Evolutionary conservation across 441 rosid genomes (phyloP).

Genomic region (Biscutella auriculata): DNA sequence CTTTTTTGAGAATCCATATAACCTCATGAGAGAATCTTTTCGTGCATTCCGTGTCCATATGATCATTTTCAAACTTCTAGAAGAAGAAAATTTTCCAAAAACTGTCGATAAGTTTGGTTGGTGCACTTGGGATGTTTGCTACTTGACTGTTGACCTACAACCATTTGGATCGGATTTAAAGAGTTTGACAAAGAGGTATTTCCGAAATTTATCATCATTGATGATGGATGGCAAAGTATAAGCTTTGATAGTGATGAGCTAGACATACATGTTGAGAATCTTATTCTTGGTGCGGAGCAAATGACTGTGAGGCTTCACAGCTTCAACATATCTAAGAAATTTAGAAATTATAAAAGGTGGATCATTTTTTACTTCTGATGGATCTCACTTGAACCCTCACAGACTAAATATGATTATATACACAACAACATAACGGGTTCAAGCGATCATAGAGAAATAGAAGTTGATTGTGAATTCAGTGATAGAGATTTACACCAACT

Average conservation of each 20-base stretch:
- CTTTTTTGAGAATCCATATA: constrained; percentile 44
- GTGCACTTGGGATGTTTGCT: constrained; percentile 92
- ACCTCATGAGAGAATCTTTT: constrained; percentile 58
- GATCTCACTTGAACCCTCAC: constrained; percentile 35
- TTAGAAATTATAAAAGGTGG: constrained; percentile 47
- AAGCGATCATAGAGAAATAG: constrained; percentile 32
- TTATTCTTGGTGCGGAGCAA: constrained; percentile 69
- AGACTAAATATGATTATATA: constrained; percentile 51
- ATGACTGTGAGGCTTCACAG: constrained; percentile 64
- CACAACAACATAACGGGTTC: constrained; percentile 54
- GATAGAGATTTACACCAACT: constrained; percentile 24
- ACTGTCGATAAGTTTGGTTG: constrained; percentile 67
- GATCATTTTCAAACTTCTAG: constrained; percentile 53
- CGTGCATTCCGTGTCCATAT: constrained; percentile 53
- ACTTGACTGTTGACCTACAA: constrained; percentile 55
- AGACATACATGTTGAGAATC: constrained; percentile 37
- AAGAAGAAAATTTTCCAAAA: constrained; percentile 50
- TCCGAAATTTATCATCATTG: constrained; percentile 65
- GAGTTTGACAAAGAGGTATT: constrained; percentile 44
- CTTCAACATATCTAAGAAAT: constrained; percentile 56
- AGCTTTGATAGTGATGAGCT: constrained; percentile 45
- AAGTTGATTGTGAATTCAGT: constrained; percentile 25
- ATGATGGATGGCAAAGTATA: constrained; percentile 87
- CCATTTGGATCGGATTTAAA: constrained; percentile 57
- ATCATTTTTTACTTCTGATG: constrained; percentile 30